phyloP scores from a whole-genome alignment of 495 filamentous ascomycete genomes.

The Xylaria telfairii region DNA sequence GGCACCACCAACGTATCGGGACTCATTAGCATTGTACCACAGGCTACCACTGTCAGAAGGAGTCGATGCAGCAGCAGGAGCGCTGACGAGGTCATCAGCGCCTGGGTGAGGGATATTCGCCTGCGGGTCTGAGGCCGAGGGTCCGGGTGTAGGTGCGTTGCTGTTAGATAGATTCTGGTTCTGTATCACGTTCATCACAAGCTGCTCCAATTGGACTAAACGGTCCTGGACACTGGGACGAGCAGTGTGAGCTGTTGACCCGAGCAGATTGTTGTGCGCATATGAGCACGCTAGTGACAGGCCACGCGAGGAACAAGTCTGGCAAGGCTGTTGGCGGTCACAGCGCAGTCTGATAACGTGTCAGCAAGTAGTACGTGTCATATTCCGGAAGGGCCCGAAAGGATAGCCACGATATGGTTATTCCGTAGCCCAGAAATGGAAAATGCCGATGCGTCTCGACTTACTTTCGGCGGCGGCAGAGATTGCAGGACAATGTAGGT shows the following conservation, averaged over 20 bases:
- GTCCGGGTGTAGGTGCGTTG: slow-evolving; percentile 7
- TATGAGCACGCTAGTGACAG: slow-evolving; percentile 21
- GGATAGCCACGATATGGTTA: background rate
- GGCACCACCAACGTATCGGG: slow-evolving; percentile 46
- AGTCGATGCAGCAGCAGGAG: slow-evolving; percentile 11
- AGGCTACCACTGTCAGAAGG: slow-evolving; percentile 44
- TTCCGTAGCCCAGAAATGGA: background rate
- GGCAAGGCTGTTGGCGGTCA: slow-evolving; percentile 38
- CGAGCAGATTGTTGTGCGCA: background rate
- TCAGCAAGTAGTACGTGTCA: background rate
- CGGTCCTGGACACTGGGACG: slow-evolving; percentile 18
- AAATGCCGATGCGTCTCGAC: slow-evolving; percentile 15
- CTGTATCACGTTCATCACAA: slow-evolving; percentile 7
- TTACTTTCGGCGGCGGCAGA: slow-evolving; percentile 44
- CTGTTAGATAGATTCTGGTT: slow-evolving; percentile 18
- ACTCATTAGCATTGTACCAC: slow-evolving; percentile 37
- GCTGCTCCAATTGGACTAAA: slow-evolving; percentile 11
- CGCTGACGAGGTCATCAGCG: background rate
- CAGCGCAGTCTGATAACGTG: slow-evolving; percentile 34
- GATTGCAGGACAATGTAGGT: slow-evolving; percentile 43
- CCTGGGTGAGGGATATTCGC: background rate
- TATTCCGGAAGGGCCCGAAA: background rate
- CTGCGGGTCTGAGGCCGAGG: background rate
- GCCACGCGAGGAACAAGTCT: slow-evolving; percentile 29
- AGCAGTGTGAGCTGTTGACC: background rate